Conservation (phyloP, 2,329 filamentous ascomycete genomes). For the Scedosporium boydii region DNA sequence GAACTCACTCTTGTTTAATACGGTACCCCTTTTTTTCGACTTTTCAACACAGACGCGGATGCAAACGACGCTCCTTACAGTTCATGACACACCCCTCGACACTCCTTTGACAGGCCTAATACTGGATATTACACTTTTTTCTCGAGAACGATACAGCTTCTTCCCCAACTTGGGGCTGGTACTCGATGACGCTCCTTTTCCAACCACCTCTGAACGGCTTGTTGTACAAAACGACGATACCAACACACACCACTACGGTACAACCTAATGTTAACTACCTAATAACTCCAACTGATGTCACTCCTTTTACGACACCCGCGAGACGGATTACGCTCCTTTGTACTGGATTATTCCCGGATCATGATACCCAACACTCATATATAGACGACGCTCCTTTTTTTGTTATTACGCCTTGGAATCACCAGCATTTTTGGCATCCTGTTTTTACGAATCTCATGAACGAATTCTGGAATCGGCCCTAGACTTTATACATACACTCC, state of each 20-base stretch:
- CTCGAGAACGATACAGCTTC: constrained; percentile 1
- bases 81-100: background rate
- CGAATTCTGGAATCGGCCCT: background rate
- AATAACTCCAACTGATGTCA: background rate
- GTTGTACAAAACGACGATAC: background rate
- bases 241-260: constrained; percentile 1
- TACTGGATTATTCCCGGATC: constrained; percentile 3
- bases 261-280: constrained; percentile 2
- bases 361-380: background rate
- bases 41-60: background rate
- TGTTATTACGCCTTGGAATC: background rate
- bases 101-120: constrained; percentile 2
- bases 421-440: background rate
- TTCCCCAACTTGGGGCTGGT: background rate
- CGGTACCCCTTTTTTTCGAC: background rate
- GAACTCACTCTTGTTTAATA: background rate
- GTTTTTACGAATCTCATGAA: background rate
- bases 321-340: constrained; percentile 4
- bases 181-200: constrained; percentile 2
- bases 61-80: constrained; percentile 1
- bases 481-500: constrained; percentile 2
- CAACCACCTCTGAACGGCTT: background rate
- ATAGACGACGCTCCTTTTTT: constrained; percentile 3
- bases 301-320: background rate
- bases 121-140: background rate